phyloP scores from a whole-genome alignment of 2,329 filamentous ascomycete genomes.

The Fusarium sp. region DNA sequence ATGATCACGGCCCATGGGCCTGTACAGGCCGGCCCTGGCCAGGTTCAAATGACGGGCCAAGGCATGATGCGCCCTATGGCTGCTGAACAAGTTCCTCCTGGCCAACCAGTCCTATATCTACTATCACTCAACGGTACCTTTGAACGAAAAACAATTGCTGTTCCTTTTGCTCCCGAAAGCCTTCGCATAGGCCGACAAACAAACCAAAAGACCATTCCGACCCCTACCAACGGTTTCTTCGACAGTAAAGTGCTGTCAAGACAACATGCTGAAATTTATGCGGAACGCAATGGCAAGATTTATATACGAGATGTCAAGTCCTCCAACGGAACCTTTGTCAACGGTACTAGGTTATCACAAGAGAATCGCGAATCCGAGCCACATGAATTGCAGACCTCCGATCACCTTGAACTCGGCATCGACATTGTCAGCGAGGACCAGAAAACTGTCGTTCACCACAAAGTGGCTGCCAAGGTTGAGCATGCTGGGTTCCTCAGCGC shows the following conservation, averaged over 20 bases:
- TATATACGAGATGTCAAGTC: constrained; percentile 98
- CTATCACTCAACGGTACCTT: constrained; percentile 96
- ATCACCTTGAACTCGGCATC: constrained; percentile 94
- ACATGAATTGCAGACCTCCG: constrained; percentile 89
- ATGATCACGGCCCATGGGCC: constrained; percentile 52
- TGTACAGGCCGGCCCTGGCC: constrained; percentile 50
- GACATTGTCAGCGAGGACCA: constrained; percentile 99
- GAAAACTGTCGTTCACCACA: constrained; percentile 98
- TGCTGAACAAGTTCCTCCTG: constrained; percentile 70
- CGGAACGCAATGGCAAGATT: constrained; percentile 85
- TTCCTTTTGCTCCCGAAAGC: constrained; percentile 94
- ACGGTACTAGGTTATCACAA: constrained; percentile 87
- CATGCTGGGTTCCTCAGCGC: constrained; percentile 87
- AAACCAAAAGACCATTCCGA: constrained; percentile 95
- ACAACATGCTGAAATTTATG: constrained; percentile 97
- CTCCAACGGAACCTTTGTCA: constrained; percentile 98
- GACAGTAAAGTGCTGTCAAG: constrained; percentile 97
- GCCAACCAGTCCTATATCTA: constrained; percentile 84
- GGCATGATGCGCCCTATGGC: constrained; percentile 71
- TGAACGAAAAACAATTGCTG: constrained; percentile 94
- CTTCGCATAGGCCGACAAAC: constrained; percentile 95
- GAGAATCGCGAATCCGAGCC: constrained; percentile 98
- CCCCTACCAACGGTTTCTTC: constrained; percentile 92
- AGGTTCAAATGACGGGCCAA: constrained; percentile 58
- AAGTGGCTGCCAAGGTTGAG: constrained; percentile 96